Percentiles rank a stretch among this genome's conserved stretches.
Conservation (phyloP, 805 yeast species). For the Clavispora santaluciae region DNA sequence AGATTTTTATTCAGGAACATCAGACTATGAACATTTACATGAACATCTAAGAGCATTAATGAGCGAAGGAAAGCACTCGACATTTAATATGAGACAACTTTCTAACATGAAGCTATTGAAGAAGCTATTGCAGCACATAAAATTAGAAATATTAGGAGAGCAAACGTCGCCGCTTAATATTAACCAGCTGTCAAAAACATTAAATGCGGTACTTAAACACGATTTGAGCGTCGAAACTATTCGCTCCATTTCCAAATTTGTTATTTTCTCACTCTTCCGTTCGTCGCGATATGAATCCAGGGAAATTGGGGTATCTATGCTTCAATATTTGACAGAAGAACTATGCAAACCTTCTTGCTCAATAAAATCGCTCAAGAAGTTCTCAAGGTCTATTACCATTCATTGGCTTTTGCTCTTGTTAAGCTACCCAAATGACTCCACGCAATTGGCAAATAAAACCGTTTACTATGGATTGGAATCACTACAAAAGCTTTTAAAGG, state of each 20-base stretch:
- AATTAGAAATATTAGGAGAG: conserved; percentile 19
- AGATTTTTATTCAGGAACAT: conserved; percentile 58
- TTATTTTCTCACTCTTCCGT: conserved; percentile 48
- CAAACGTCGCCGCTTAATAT: conserved; percentile 6
- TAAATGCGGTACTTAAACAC: conserved; percentile 19
- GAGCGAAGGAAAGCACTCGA: conserved; percentile 45
- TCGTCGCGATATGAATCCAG: conserved; percentile 23
- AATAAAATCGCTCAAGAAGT: conserved; percentile 37
- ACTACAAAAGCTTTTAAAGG: conserved; percentile 44
- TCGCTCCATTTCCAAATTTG: conserved; percentile 42
- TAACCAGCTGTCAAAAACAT: conserved; percentile 17
- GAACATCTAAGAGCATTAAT: conserved; percentile 56
- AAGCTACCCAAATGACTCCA: conserved; percentile 21
- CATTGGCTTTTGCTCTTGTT: conserved; percentile 62
- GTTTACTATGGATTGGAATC: conserved; percentile 39
- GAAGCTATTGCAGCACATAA: conserved; percentile 47
- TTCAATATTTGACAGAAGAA: conserved; percentile 31
- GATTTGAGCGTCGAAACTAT: conserved; percentile 54
- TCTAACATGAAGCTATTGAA: conserved; percentile 46
- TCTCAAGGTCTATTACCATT: conserved; percentile 51
- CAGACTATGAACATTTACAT: conserved; percentile 48
- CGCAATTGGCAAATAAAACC: conserved; percentile 25
- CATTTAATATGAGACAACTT: conserved; percentile 50
- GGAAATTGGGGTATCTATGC: conserved; percentile 29
- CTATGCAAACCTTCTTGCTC: conserved; percentile 37